Conservation (phyloP, 768 basidiomycete species). For the Dendrothele bispora region DNA sequence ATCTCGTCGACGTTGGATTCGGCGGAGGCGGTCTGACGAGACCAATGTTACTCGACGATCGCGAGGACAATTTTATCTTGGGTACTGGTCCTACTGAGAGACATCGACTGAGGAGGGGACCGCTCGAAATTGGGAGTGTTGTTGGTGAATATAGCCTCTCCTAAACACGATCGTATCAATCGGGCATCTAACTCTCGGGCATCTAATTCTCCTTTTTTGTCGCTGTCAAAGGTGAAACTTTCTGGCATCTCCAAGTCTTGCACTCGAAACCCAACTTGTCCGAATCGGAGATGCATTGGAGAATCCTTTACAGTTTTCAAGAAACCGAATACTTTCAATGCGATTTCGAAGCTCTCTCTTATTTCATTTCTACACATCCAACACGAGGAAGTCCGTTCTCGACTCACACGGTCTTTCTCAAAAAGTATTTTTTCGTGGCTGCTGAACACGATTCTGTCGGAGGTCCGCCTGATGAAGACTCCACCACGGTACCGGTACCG, state of each 20-base stretch:
- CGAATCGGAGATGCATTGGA: slow-evolving; percentile 17
- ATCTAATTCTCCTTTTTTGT: too few relatives aligned
- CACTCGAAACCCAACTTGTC: slow-evolving; percentile 10
- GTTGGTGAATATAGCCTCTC: too few relatives aligned
- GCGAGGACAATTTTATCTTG: slow-evolving; percentile 13
- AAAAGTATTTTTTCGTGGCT: too few relatives aligned
- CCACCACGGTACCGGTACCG: too few relatives aligned
- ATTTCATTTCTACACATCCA: slow-evolving; percentile 20
- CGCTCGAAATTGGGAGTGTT: too few relatives aligned
- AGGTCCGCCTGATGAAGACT: too few relatives aligned
- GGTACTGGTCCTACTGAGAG: slow-evolving; percentile 21
- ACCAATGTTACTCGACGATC: slow-evolving; percentile 27
- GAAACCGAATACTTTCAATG: slow-evolving; percentile 25
- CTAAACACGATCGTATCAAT: too few relatives aligned
- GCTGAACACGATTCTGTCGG: too few relatives aligned
- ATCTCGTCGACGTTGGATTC: slow-evolving; percentile 32
- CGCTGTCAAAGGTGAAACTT: too few relatives aligned
- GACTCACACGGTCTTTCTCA: too few relatives aligned
- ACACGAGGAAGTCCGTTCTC: too few relatives aligned
- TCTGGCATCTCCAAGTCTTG: slow-evolving; percentile 19
- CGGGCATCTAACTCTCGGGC: too few relatives aligned
- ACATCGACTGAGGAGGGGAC: slow-evolving; percentile 19
- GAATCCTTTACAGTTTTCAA: slow-evolving; percentile 24
- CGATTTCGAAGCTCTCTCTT: slow-evolving; percentile 24
- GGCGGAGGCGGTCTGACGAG: slow-evolving; percentile 22